Conservation (phyloP, 352 stramenopile species). For the Blastocystis hominis region DNA sequence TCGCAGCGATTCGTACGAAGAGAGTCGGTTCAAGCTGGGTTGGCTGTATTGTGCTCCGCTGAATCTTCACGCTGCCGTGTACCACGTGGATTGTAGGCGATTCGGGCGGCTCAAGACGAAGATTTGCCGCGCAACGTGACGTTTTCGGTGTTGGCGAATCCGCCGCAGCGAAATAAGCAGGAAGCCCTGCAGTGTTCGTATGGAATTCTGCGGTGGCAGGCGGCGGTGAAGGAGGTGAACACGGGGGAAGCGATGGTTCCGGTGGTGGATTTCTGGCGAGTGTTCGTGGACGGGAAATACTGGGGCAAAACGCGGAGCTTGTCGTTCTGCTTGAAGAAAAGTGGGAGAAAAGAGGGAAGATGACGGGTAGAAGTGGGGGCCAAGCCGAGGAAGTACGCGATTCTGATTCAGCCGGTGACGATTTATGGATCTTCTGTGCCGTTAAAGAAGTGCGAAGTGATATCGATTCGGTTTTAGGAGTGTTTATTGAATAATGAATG, state of each 20-base stretch:
- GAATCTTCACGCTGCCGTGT: not conserved
- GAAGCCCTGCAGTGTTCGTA: not conserved
- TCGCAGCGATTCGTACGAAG: not conserved
- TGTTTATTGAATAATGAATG: not conserved
- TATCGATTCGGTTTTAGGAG: not conserved
- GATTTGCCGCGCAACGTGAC: not conserved
- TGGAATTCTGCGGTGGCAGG: not conserved
- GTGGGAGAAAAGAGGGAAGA: not conserved
- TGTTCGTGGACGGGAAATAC: conserved; percentile 2
- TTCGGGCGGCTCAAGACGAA: not conserved
- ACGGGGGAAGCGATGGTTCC: not conserved
- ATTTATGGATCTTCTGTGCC: conserved; percentile 8
- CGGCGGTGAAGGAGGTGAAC: not conserved
- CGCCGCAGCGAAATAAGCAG: not conserved
- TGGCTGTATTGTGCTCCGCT: not conserved
- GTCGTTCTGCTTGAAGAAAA: conserved; percentile 34
- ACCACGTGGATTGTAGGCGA: not conserved
- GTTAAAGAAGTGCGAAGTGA: not conserved
- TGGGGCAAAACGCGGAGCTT: not conserved
- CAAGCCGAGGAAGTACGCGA: not conserved
- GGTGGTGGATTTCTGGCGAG: not conserved
- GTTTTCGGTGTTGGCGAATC: not conserved
- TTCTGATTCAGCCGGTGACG: conserved; percentile 31
- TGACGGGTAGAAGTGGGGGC: not conserved
- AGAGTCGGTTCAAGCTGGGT: not conserved